Evolutionary conservation across 768 basidiomycete genomes (phyloP), one percentile per base, ranked within the genome.

Genomic region (Paxillus rubicundulus): DNA sequence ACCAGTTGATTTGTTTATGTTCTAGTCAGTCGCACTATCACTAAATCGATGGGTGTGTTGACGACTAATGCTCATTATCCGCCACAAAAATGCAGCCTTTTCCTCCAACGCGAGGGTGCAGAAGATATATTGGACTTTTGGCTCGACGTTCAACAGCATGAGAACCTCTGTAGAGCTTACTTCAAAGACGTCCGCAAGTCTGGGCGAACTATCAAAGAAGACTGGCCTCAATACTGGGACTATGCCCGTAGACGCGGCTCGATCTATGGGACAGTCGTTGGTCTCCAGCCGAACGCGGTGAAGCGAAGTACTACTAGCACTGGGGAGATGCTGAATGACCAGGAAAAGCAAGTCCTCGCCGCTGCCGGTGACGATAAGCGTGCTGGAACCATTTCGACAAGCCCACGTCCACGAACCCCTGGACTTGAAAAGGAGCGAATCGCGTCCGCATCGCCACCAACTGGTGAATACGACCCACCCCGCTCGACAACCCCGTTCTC

Each of bases 111-210:
- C 33, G 96, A 99, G 72, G 91, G 92, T 21, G 85, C 92, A 49
- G 96, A 98, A 67, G 97, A 99, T 69, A 89, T 94, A 45, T 74
- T 99, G 41, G 97, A 99, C 69, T 98, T 98, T 63, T 98, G 96
- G 95, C 82, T 99, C 27, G 97, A 99, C 68, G 97, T 98, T 6
- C 94, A 97, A 62, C 97, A 98, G 72, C 97, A 99, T 69, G 97
- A 98, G 74, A 98, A 98, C 67, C 84, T 99, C 32, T 98, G 96
- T 70, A 82, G 95, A 55, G 97, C 96, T 8, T 98, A 98, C 72
- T 98, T 99, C 83, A 97, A 98, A 77, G 97, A 98, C 70, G 85
- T 99, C 48, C 87, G 91, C 64, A 94, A 95, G 74, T 94, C 94
- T 0, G 94, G 95, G 3, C 82, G 89, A 24, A 84, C 88, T 12